phyloP scores from a whole-genome alignment of 2,329 filamentous ascomycete genomes.

The Fragosphaeria purpurea region DNA sequence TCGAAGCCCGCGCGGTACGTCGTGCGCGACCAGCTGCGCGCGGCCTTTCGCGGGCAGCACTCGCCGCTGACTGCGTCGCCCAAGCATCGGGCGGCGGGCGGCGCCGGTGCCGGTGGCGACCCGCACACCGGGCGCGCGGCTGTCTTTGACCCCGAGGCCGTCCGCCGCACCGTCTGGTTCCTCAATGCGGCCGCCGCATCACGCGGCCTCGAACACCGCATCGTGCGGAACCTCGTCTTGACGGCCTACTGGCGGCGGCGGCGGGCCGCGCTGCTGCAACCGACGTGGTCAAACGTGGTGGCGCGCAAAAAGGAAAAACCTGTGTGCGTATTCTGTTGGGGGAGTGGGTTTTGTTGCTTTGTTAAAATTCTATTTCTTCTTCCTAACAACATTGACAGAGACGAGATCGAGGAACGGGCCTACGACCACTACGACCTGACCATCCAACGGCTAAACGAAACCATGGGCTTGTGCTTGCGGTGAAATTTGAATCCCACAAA shows the following conservation, averaged over 20 bases:
- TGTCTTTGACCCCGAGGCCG: conserved; percentile 37
- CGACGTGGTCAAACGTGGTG: conserved; percentile 16
- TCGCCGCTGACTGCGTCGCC: conserved; percentile 8
- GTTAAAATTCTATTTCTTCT: not conserved
- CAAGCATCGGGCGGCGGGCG: too few species aligned
- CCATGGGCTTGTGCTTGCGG: conserved; percentile 56
- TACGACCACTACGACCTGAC: conserved; percentile 60
- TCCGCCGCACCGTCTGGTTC: conserved; percentile 61
- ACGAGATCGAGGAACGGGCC: conserved; percentile 20
- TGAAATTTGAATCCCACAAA: conserved; percentile 18
- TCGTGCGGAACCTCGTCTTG: conserved; percentile 58
- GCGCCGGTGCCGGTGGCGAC: too few species aligned
- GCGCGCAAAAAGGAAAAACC: conserved; percentile 4
- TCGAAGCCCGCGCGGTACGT: conserved; percentile 57
- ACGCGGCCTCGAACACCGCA: conserved; percentile 59
- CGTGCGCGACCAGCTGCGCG: conserved; percentile 48
- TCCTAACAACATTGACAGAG: not conserved
- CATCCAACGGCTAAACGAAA: conserved; percentile 63
- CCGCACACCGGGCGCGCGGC: too few species aligned
- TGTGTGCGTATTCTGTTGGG: not conserved
- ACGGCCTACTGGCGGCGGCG: conserved; percentile 31
- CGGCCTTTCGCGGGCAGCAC: conserved; percentile 40
- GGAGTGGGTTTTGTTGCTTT: too few species aligned
- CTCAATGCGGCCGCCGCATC: conserved; percentile 52
- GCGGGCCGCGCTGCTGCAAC: conserved; percentile 14